These are phyloP conservation scores for Metarhizium sp. DNA, from an alignment of 2,329 filamentous ascomycete genomes.

Conservation along the genomic window DNA sequence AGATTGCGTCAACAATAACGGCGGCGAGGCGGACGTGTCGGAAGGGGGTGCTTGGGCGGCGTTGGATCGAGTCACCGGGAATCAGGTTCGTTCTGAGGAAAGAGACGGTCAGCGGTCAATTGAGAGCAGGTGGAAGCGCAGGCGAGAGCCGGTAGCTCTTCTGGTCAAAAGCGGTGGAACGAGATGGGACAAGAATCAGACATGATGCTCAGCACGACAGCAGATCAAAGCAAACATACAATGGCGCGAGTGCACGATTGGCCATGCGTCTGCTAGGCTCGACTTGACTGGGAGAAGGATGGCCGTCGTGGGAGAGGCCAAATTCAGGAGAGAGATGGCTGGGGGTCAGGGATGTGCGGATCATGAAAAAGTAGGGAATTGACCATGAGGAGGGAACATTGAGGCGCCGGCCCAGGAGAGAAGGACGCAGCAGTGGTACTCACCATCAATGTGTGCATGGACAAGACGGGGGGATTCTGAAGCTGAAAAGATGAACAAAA, in stretches of 20 bases:
- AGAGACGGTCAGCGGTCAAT: conserved; percentile 1
- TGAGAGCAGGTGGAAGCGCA: background rate
- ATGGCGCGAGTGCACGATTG: background rate
- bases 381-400: background rate
- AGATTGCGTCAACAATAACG: background rate
- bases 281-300: no score
- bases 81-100: background rate
- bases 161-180: background rate
- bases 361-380: background rate
- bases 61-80: conserved; percentile 1
- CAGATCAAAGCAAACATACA: background rate
- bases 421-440: background rate
- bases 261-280: background rate
- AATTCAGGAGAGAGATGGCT: background rate
- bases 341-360: background rate
- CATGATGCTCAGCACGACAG: background rate
- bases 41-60: background rate
- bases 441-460: background rate
- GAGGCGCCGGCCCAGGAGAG: no score
- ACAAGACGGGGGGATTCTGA: background rate
- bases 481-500: background rate
- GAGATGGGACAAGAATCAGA: background rate
- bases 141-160: background rate
- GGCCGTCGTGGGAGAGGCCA: background rate
- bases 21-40: background rate